Conservation (phyloP, 225 moss, liverwort and hornwort genomes). For the Takakia lepidozioides region DNA sequence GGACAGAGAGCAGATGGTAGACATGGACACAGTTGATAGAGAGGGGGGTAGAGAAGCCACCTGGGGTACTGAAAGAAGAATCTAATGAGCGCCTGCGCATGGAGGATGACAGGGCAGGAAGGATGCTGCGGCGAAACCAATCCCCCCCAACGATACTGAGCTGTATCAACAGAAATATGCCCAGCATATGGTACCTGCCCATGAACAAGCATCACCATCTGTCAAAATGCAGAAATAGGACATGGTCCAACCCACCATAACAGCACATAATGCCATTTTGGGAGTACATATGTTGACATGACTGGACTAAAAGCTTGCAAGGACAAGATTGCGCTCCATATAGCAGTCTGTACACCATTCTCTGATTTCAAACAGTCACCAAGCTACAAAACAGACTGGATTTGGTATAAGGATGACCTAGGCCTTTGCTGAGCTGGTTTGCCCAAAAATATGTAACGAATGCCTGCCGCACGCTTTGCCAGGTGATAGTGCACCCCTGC, state of each 20-base stretch:
- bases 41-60: slow-evolving; percentile 19
- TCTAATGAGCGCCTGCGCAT: slow-evolving; percentile 59
- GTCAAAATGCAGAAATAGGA: no score
- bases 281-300: no score
- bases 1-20: no score
- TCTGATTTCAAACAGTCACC: neutral
- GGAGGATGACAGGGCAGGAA: slow-evolving; percentile 69
- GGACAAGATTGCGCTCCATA: no score
- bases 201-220: no score
- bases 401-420: slow-evolving; percentile 30
- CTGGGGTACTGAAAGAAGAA: slow-evolving; percentile 45
- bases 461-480: slow-evolving; percentile 84
- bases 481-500: slow-evolving; percentile 90
- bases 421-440: slow-evolving; percentile 89
- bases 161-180: slow-evolving; percentile 90
- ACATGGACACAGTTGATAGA: neutral
- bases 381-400: neutral
- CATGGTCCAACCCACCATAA: no score
- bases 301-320: no score
- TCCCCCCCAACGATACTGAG: slow-evolving; percentile 92
- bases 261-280: no score
- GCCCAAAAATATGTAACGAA: slow-evolving; percentile 85
- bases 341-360: no score
- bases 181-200: slow-evolving; percentile 99
- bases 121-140: slow-evolving; percentile 78